Conservation (phyloP, 768 basidiomycete genomes). For the Epithele typhae region DNA sequence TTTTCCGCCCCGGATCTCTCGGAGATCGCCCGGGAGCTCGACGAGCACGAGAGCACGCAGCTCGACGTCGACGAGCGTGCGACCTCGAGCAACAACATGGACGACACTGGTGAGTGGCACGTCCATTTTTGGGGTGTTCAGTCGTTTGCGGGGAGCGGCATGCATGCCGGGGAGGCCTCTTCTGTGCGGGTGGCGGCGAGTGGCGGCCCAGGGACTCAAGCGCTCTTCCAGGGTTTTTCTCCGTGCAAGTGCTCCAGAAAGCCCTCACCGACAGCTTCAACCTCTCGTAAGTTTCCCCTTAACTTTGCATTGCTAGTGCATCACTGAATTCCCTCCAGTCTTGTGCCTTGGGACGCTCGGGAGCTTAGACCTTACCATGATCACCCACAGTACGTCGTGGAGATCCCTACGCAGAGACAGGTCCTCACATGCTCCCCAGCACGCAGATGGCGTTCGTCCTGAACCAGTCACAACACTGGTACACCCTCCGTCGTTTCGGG, state of each 20-base stretch:
- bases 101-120: constrained; percentile 69
- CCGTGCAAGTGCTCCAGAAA: constrained; percentile 82
- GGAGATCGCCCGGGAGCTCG: constrained; percentile 63
- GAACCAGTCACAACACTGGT: constrained; percentile 87
- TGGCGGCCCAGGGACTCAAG: no score
- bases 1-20: constrained; percentile 80
- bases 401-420: no score
- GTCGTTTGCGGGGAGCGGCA: no score
- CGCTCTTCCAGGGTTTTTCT: constrained; percentile 70
- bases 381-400: constrained; percentile 62
- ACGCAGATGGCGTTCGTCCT: constrained; percentile 84
- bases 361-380: constrained; percentile 74
- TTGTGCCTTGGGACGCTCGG: constrained; percentile 82
- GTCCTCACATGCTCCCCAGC: constrained; percentile 40
- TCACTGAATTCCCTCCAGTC: constrained; percentile 35
- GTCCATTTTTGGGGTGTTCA: background rate
- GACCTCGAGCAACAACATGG: constrained; percentile 73
- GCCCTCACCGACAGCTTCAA: constrained; percentile 78
- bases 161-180: no score
- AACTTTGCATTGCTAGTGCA: background rate
- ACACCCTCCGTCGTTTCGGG: constrained; percentile 80
- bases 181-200: no score
- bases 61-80: constrained; percentile 40
- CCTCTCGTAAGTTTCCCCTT: constrained; percentile 48
- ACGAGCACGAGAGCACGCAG: constrained; percentile 59